These are phyloP conservation scores for Rhinocladiella mackenziei DNA, from an alignment of 2,329 filamentous ascomycete species.

Conservation along the genomic window DNA sequence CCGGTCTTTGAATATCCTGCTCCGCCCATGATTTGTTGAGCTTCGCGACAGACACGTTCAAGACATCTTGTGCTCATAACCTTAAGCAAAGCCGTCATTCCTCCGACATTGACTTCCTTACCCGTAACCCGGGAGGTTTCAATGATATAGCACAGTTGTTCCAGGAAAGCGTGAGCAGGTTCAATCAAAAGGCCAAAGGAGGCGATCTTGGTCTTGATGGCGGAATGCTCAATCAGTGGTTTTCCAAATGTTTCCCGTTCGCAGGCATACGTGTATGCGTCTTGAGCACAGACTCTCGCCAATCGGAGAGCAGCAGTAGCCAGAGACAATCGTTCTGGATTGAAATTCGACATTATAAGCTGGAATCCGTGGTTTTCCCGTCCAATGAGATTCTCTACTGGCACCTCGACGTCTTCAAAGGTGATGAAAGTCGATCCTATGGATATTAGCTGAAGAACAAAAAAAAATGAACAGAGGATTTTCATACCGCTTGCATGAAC, in stretches of 20 bases:
- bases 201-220: slow-evolving; percentile 67
- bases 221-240: slow-evolving; percentile 67
- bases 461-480: not conserved
- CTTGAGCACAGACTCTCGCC: slow-evolving; percentile 56
- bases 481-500: slow-evolving; percentile 58
- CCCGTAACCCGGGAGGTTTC: slow-evolving; percentile 49
- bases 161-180: slow-evolving; percentile 65
- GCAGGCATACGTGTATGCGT: slow-evolving; percentile 61
- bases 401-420: slow-evolving; percentile 71
- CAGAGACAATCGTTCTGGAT: slow-evolving; percentile 69
- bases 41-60: slow-evolving; percentile 52
- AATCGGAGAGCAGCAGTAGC: slow-evolving; percentile 61
- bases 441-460: slow-evolving; percentile 2
- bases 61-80: slow-evolving; percentile 55
- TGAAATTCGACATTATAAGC: slow-evolving; percentile 76
- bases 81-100: slow-evolving; percentile 68
- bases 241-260: slow-evolving; percentile 68
- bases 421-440: slow-evolving; percentile 70
- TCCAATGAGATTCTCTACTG: slow-evolving; percentile 65
- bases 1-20: slow-evolving; percentile 68
- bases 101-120: slow-evolving; percentile 56
- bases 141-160: slow-evolving; percentile 41
- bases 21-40: slow-evolving; percentile 60
- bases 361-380: slow-evolving; percentile 67
- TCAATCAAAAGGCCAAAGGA: slow-evolving; percentile 67